Evolutionary conservation across 1,139 yeast genomes (phyloP).

Genomic region (Lodderomyces jiufengensis): DNA sequence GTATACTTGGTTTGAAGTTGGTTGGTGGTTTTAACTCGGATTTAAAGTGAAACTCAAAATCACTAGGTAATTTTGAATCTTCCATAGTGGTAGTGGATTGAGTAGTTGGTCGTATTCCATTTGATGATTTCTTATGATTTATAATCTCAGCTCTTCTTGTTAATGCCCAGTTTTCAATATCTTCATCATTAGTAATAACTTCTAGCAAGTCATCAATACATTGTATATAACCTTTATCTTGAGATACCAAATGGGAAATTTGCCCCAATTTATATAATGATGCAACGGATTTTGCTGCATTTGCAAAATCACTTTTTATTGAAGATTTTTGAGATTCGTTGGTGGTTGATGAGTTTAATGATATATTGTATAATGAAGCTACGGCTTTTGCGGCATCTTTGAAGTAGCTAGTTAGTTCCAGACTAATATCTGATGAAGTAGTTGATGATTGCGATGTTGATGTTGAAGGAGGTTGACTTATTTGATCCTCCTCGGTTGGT

Average conservation of each 20-base stretch:
- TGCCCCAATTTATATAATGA: constrained; percentile 54
- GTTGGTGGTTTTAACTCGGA: constrained; percentile 29
- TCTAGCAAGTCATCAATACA: constrained; percentile 53
- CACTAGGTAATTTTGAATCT: constrained; percentile 24
- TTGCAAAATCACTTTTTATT: constrained; percentile 49
- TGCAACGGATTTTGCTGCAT: constrained; percentile 65
- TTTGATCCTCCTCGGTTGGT: not conserved
- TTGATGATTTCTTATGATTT: constrained; percentile 3
- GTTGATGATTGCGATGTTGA: not conserved
- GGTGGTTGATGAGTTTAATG: constrained; percentile 23
- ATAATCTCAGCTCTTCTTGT: constrained; percentile 28
- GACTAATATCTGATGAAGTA: constrained; percentile 30
- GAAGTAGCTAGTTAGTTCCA: constrained; percentile 40
- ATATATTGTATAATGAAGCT: constrained; percentile 38
- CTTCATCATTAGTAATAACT: constrained; percentile 45
- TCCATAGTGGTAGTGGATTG: constrained; percentile 1
- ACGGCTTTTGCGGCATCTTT: constrained; percentile 46
- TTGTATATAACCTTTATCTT: constrained; percentile 52
- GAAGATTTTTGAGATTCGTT: constrained; percentile 43
- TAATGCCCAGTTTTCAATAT: constrained; percentile 52
- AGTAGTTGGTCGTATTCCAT: not conserved
- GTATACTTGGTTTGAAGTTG: constrained; percentile 43
- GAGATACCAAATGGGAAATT: constrained; percentile 38
- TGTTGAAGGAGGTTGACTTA: not conserved
- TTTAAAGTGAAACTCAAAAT: constrained; percentile 35